Conservation (phyloP, 495 filamentous ascomycete genomes). For the Xylaria sp. region DNA sequence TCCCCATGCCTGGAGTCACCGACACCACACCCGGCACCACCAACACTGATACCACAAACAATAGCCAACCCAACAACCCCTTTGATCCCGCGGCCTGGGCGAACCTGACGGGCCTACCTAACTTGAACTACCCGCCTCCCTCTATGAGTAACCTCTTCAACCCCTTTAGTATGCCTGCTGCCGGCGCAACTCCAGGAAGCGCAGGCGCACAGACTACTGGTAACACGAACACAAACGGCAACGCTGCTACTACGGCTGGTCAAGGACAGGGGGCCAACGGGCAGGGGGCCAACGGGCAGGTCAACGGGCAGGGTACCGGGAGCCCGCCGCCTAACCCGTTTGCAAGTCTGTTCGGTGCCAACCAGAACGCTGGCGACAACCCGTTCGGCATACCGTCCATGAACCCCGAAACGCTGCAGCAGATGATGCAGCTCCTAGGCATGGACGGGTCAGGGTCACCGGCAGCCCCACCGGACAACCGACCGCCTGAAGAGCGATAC, state of each 20-base stretch:
- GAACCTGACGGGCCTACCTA: conserved; percentile 30
- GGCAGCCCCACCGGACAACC: conserved; percentile 71
- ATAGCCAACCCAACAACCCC: conserved; percentile 50
- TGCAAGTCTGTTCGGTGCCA: conserved; percentile 48
- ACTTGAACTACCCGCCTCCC: conserved; percentile 28
- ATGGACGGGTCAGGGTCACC: conserved; percentile 45
- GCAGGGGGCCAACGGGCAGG: too few relatives aligned
- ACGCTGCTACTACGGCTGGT: conserved; percentile 28
- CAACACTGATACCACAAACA: conserved; percentile 33
- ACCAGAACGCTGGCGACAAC: conserved; percentile 15
- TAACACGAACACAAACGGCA: conserved; percentile 21
- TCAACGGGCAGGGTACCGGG: conserved; percentile 27
- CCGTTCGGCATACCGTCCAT: conserved; percentile 33
- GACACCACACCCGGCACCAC: conserved; percentile 66
- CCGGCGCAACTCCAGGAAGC: background rate
- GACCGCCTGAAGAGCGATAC: conserved; percentile 93
- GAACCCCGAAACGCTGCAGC: conserved; percentile 53
- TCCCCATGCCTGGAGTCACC: conserved; percentile 89
- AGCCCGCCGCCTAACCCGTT: conserved; percentile 49
- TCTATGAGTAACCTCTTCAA: conserved; percentile 20
- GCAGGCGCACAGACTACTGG: conserved; percentile 25
- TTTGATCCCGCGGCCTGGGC: conserved; percentile 47
- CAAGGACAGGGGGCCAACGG: conserved; percentile 33
- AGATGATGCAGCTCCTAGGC: conserved; percentile 50
- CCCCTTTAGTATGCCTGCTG: conserved; percentile 27